Base-by-base conservation (phyloP, 306 rosid genomes). In the Quercus suber region DNA sequence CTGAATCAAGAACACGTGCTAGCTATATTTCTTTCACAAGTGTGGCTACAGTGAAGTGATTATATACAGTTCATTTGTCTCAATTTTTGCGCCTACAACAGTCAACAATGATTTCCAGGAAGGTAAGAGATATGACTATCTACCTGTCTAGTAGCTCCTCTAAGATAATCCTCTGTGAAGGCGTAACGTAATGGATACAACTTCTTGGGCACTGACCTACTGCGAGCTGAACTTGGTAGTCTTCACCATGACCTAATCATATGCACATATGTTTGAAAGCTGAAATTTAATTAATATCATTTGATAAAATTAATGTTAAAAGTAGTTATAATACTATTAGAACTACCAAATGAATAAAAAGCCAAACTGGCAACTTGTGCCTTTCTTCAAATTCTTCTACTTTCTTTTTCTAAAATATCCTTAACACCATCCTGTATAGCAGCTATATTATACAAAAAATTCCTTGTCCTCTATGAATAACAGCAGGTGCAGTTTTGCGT, bases 121-220 rank as follows among this genome's bases (percentile, higher is more conserved):
- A 55, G 31, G 6, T 21, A 78, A 33, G 10, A 70, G 20, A 41
- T 69, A 23, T 61, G 12, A 55, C 59, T 71, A 49, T 25, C 35
- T 61, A 94, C 99, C 97, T 88, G 76, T 91, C 87, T 82, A 91
- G 95, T 59, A 94, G 83, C 80, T 94, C 99, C 88, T 94, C 96
- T 71, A 94, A 78, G 73, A 94, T 78, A 76, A 89, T 87, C 82
- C 97, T 94, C 76, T 95, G 99, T 5, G 91, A 90, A 63, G 98
- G 97, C 49, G 99, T 95, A 8, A 92, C 93, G 5, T 92, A 95
- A 83, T 95, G 92, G 71, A 91, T 95, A 82, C 99, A 95, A 75
- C 88, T 91, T 83, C 94, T 90, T 28, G 98, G 99, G 84, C 99
- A 95, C 78, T 92, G 98, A 75, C 98, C 98, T 73, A 87, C 94